Conservation (phyloP, 495 filamentous ascomycete species). For the Pseudevernia furfuracea region DNA sequence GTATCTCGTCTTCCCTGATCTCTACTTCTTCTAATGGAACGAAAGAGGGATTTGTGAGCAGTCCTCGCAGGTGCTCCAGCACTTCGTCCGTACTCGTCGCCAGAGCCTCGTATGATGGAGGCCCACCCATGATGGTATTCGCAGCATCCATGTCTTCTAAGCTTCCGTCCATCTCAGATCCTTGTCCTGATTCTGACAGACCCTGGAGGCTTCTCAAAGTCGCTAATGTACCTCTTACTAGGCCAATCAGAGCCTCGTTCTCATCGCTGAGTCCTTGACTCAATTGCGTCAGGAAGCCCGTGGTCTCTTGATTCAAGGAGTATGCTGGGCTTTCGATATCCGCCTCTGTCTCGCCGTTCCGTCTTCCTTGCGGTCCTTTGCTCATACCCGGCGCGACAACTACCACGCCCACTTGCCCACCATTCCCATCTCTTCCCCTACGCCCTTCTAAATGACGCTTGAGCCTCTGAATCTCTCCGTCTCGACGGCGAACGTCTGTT, state of each 20-base stretch:
- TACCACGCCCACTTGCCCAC: slow-evolving; percentile 27
- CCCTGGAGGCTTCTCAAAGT: slow-evolving; percentile 76
- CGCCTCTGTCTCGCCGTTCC: slow-evolving; percentile 37
- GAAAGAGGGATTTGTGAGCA: slow-evolving; percentile 92
- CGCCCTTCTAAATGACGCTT: slow-evolving; percentile 71
- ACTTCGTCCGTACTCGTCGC: slow-evolving; percentile 63
- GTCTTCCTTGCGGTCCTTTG: slow-evolving; percentile 33
- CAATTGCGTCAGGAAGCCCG: slow-evolving; percentile 82
- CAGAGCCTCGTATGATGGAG: slow-evolving; percentile 63
- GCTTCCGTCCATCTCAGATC: slow-evolving; percentile 23
- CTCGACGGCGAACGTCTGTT: slow-evolving; percentile 86
- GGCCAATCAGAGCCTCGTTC: slow-evolving; percentile 72
- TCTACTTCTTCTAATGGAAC: slow-evolving; percentile 94
- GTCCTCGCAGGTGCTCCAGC: slow-evolving; percentile 66
- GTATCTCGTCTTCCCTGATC: slow-evolving; percentile 82
- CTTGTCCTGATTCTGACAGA: slow-evolving; percentile 38
- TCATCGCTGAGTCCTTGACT: slow-evolving; percentile 86
- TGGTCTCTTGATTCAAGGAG: slow-evolving; percentile 77
- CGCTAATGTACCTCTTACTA: slow-evolving; percentile 62
- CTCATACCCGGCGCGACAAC: slow-evolving; percentile 47
- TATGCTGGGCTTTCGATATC: slow-evolving; percentile 55
- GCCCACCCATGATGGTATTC: slow-evolving; percentile 33
- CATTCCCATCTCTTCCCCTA: slow-evolving; percentile 43
- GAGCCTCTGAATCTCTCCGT: slow-evolving; percentile 77
- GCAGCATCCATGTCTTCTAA: slow-evolving; percentile 23